Evolutionary conservation across 1,284 basidiomycete species (phyloP).

Genomic region (Sanghuangporus sanghuang): DNA sequence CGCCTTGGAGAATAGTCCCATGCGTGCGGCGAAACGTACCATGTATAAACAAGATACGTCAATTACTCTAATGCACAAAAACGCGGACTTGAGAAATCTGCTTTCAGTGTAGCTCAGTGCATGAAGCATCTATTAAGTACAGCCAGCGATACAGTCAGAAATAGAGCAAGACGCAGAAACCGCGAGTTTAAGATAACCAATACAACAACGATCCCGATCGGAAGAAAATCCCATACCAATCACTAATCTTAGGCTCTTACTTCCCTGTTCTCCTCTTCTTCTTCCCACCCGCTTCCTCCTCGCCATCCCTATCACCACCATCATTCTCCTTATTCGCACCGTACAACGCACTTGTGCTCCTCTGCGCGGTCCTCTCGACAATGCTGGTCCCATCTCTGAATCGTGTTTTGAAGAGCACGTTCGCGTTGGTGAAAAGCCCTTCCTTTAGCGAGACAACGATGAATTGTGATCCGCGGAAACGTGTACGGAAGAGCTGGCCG

Average conservation of each 20-base stretch:
- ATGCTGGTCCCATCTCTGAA: slow-evolving; percentile 92
- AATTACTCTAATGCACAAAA: too few relatives aligned
- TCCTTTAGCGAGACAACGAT: slow-evolving; percentile 98
- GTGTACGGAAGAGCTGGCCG: slow-evolving; percentile 90
- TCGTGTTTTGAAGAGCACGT: slow-evolving; percentile 89
- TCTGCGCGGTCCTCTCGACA: slow-evolving; percentile 73
- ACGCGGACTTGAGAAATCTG: too few relatives aligned
- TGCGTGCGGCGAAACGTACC: too few relatives aligned
- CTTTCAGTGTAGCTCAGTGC: too few relatives aligned
- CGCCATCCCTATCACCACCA: slow-evolving; percentile 18
- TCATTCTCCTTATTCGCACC: slow-evolving; percentile 21
- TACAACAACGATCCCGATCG: background rate
- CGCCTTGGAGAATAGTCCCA: too few relatives aligned
- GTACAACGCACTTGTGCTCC: slow-evolving; percentile 45
- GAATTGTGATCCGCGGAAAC: slow-evolving; percentile 98
- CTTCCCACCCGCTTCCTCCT: background rate
- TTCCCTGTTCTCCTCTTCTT: background rate
- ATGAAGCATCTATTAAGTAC: too few relatives aligned
- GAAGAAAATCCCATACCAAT: background rate
- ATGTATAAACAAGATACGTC: too few relatives aligned
- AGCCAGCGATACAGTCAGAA: background rate
- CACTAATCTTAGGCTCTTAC: background rate
- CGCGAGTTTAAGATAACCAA: background rate
- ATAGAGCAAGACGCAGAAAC: background rate
- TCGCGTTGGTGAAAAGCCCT: slow-evolving; percentile 96